Evolutionary conservation across 2,329 filamentous ascomycete genomes (phyloP), one percentile per base, ranked within the genome.

Genomic region (Trichoderma breve): DNA sequence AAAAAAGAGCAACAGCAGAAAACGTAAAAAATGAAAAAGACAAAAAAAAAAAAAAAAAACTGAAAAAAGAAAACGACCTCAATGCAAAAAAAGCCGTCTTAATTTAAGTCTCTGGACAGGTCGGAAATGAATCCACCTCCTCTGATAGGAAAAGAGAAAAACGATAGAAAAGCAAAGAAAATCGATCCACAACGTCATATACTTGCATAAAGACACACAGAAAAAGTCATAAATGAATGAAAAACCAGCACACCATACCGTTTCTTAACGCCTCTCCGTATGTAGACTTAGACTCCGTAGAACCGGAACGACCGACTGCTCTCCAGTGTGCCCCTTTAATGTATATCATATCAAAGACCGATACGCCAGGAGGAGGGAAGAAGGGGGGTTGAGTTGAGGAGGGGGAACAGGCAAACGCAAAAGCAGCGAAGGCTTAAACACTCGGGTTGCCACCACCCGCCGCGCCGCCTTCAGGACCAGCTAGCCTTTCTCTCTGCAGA

Each of bases 401-500:
- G 34, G 32, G 30, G 30, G 9, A 39, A 15, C 30, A 39, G 64
- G 51, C 32, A 57, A 32, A 66, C 47, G 14, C 21, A 57, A 21
- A 51, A 24, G 15, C 7, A 18, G 14, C 11, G 6, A 18, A 39
- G 36, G 36, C 36, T 53, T 64, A 69, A 21, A n/a, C 65, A 12
- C 47, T 70, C 9, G 78, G 74, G 39, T 76, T 80, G 55, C 75
- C 76, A 4, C 75, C 78, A 39, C 76, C 73, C 53, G 76, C 75
- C 47, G 74, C 71, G 60, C 74, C 77, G 30, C 75, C 80, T 64
- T 79, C 79, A 30, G 73, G 67, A 30, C 76, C 76, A 32, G 77
- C 80, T 15, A 91, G 81, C 73, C 86, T 83, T 76, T 89, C 86
- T 65, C 88, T 82, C 78, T 89, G 88, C 68, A 90, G 83, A 84